Evolutionary conservation across 2,329 filamentous ascomycete genomes (phyloP), one percentile per base, ranked within the genome.

Genomic region (Diaporthe sp.): DNA sequence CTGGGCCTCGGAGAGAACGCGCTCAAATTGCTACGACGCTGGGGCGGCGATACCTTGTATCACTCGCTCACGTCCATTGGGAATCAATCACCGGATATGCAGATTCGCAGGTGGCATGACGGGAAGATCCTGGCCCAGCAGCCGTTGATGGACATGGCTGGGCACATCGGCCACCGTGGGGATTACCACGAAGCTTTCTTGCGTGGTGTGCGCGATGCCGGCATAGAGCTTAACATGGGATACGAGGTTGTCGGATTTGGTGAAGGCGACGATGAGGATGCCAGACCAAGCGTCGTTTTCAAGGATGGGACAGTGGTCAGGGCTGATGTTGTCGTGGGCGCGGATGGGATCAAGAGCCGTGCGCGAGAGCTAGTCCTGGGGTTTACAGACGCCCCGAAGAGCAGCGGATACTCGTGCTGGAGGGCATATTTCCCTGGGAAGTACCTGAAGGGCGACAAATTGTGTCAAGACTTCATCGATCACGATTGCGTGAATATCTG

Each of bases 351-450:
- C 72, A 86, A 89, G 75, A 88, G 86, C 49, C 86, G 87, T 44
- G 87, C 88, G 0, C 81, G 88, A 42, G 86, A 86, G 73, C 82
- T 89, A 1, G 88, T 90, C 4, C 83, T 90, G 5, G 88, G 88
- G 1, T 89, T 88, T 44, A 83, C 85, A 53, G 88, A 89, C 75
- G 87, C 87, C 65, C 88, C 87, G 0, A 89, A 89, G 78, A 87
- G 86, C 46, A 87, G 85, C 71, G 88, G 89, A 0, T 90, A 89
- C 77, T 88, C 88, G 1, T 88, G 89, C 58, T 90, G 86, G 82
- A 82, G 88, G 34, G 87, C 88, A 0, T 89, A 86, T 73, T 85
- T 85, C 75, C 82, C 83, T 22, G 81, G 85, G 4, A 77, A 81
- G 12, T 80, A 84, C 55, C 79, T 86, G 22, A 81, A 78, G 46